These are phyloP conservation scores for Asparagopsis taxiformis DNA, from an alignment of 31 red algal genomes.

Conservation along the genomic window DNA sequence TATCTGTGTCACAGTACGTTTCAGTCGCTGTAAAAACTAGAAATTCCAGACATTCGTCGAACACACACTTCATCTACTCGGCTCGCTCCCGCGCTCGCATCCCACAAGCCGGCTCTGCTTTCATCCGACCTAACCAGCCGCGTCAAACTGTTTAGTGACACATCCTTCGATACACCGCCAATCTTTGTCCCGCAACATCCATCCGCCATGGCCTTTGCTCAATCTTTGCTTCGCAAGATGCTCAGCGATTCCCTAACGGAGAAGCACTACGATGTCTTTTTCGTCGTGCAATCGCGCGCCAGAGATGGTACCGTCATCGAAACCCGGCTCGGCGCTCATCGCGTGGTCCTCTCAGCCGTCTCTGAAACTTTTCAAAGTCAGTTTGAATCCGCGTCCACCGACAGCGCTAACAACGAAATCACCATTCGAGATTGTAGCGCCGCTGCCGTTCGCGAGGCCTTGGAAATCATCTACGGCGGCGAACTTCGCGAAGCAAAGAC, in stretches of 20 bases:
- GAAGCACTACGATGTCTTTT: constrained; percentile 64
- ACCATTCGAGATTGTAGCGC: constrained; percentile 43
- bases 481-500: constrained; percentile 41
- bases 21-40: too few species aligned
- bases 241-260: constrained; percentile 46
- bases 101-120: too few species aligned
- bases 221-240: constrained; percentile 59
- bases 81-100: too few species aligned
- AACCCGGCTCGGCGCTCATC: constrained; percentile 56
- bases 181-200: too few species aligned
- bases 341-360: constrained; percentile 62
- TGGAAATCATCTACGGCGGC: constrained; percentile 70
- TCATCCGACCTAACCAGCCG: too few species aligned
- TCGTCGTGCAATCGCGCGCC: constrained; percentile 19
- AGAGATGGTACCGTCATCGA: constrained; percentile 42
- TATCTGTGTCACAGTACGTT: too few species aligned
- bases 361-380: constrained; percentile 50
- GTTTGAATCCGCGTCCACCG: background rate
- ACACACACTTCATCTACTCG: too few species aligned
- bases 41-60: too few species aligned
- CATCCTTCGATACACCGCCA: too few species aligned
- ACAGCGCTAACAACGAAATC: constrained; percentile 19
- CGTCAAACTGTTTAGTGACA: too few species aligned
- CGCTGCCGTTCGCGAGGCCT: constrained; percentile 54
- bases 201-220: constrained; percentile 62